Percentiles rank a stretch among this genome's conserved stretches.
Evolutionary conservation across 495 filamentous ascomycete species (phyloP).

Genomic region (Aspergillus incahuasiensis): DNA sequence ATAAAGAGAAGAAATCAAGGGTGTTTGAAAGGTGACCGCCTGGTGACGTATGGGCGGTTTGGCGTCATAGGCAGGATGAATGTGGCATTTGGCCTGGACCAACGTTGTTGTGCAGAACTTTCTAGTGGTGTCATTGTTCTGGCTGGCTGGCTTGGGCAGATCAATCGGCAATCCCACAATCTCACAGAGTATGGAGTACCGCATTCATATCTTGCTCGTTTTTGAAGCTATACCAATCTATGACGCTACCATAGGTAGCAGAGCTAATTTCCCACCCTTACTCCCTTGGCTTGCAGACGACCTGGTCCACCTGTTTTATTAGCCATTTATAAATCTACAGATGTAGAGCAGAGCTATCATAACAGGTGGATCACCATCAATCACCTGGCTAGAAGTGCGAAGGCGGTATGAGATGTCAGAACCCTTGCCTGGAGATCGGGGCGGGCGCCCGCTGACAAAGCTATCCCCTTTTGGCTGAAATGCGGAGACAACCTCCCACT

Average conservation of each 20-base stretch:
- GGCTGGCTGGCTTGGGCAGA: neutral
- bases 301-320: neutral
- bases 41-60: conserved; percentile 39
- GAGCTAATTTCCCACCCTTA: too few species aligned
- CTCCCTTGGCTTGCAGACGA: too few species aligned
- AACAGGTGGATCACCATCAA: too few species aligned
- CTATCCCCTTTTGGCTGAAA: conserved; percentile 3
- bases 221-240: conserved; percentile 1
- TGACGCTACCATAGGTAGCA: too few species aligned
- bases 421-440: neutral
- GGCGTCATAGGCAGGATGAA: conserved; percentile 21
- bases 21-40: conserved; percentile 30
- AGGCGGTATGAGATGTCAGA: conserved; percentile 4
- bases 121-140: conserved; percentile 1
- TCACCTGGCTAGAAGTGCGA: neutral
- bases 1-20: neutral
- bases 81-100: conserved; percentile 7
- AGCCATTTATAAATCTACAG: too few species aligned
- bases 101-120: neutral
- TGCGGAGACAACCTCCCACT: conserved; percentile 12
- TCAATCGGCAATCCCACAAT: neutral
- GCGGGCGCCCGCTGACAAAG: neutral
- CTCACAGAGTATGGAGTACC: too few species aligned
- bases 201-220: neutral
- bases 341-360: too few species aligned